Evolutionary conservation across 257 asterid species (phyloP).

Genomic region (Lycium ferocissimum): DNA sequence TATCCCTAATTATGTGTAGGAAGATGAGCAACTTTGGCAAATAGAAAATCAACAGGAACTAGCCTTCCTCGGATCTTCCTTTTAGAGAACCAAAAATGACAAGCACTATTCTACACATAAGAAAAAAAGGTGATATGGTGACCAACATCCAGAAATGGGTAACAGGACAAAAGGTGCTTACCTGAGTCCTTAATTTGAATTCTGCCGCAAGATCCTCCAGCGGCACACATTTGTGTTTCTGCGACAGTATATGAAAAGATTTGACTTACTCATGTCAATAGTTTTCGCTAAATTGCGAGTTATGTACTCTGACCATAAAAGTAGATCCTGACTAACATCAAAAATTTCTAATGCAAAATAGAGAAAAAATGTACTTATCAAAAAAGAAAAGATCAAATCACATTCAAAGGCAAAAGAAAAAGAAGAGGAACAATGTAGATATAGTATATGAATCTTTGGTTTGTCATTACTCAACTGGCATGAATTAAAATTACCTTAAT

Average conservation of each 20-base stretch:
- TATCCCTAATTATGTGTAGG: background rate
- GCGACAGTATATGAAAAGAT: conserved; percentile 42
- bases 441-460: background rate
- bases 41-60: background rate
- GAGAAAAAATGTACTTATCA: background rate
- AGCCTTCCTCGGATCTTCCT: background rate
- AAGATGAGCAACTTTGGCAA: background rate
- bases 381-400: background rate
- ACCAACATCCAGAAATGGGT: background rate
- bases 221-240: conserved; percentile 94
- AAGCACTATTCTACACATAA: background rate
- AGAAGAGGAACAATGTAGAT: background rate
- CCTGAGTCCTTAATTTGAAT: conserved; percentile 96
- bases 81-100: background rate
- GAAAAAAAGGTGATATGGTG: background rate
- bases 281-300: background rate
- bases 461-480: background rate
- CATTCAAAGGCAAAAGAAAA: background rate
- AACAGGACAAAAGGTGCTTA: conserved; percentile 34
- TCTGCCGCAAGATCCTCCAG: conserved; percentile 99
- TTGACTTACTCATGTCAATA: background rate
- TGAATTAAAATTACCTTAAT: conserved; percentile 67
- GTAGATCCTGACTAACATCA: background rate
- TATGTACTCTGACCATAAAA: background rate
- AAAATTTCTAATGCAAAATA: background rate